Base-by-base conservation (phyloP, 2,329 filamentous ascomycete species). In the Botrytis porri region DNA sequence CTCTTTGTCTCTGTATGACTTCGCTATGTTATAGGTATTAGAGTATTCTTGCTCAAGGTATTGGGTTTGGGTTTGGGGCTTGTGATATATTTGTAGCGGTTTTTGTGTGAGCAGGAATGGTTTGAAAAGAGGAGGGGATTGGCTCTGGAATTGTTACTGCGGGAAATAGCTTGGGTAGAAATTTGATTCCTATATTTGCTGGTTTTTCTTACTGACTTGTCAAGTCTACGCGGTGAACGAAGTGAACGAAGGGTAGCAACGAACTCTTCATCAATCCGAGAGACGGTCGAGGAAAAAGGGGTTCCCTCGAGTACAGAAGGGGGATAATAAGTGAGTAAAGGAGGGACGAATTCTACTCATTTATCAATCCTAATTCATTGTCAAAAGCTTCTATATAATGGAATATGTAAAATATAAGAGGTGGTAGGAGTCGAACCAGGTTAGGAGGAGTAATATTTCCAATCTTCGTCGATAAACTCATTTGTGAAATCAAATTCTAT, bases 1-100 rank as follows among this genome's bases (percentile, higher is more conserved):
- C 72, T 86, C 87, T 1, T 77, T 91, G 10, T 89, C n/a, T n/a
- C n/a, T n/a, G 91, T 86, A 89, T 90, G 87, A 84, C 87, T 0
- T 86, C 84, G n/a, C 80, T 91, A 73, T 89, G 83, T 66, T 85
- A 82, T 0, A 76, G 86, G 65, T 88, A 87, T 77, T 88, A 88
- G 54, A 85, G 88, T 75, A 80, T 88, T 64, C 81, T 86, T 2
- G 80, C 82, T 0, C 84, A 87, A 75, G 84, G 84, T 0, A 71
- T 86, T 0, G 84, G 83, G 71, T 84, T 84, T 62, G 81, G 83
- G 57, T 80, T 84, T 61, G 83, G 85, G 18, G 81, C 85, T 20
- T 81, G 82, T 60, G 80, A 84, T 51, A 81, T 86, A 71, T 85
- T 85, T 76, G 84, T 83, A 61, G 81, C 82, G 25, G 79, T 82